Base-by-base conservation (phyloP, 2,329 filamentous ascomycete genomes). In the Stagonosporopsis tanaceti region DNA sequence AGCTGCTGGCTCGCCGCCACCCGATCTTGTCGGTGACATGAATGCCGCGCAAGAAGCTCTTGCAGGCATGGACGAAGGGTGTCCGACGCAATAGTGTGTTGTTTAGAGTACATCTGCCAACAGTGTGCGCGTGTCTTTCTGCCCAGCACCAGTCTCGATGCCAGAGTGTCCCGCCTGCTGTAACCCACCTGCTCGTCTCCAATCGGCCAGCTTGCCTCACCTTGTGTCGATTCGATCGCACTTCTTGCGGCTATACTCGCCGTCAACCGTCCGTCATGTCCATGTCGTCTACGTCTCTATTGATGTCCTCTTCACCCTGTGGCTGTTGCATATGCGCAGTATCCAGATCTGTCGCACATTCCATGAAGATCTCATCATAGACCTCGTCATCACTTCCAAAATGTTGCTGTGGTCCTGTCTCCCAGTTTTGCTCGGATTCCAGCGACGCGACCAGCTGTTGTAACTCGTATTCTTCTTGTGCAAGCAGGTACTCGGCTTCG, bases 11-110 rank as follows among this genome's bases (percentile, higher is more conserved):
- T 93, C 91, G 20, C 95, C 95, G 41, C 95, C 95, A 0, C 84
- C 91, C 35, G 95, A 98, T 76, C 81, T 99, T 17, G 90, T 99
- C 15, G 94, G 93, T 53, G 92, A 97, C 73, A 90, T 96, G 86
- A 88, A 89, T 53, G 90, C 90, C 47, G 90, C 91, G 17, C 91
- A 94, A 71, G 91, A 94, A 63, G 81, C 82, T 30, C 75, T 84
- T 7, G 78, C 79, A 35, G 84, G 84, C 60, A 76, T 86, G 50
- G 83, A 87, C 46, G 77, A 81, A 30, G 85, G 86, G 37, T 90
- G 87, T 76, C 84, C 85, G 11, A 85, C 85, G 66, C 87, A 89
- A 78, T 89, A 72, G 76, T 57, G 20, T 48, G 45, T 56, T 56
- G 30, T 59, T 34, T 50, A 17, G 30, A 44, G 38, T 25, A 39